A percentile compares a stretch with the other conserved stretches of the same genome.
These are phyloP conservation scores for Leccinum huronense DNA, from an alignment of 1,284 basidiomycete genomes.

Conservation along the genomic window DNA sequence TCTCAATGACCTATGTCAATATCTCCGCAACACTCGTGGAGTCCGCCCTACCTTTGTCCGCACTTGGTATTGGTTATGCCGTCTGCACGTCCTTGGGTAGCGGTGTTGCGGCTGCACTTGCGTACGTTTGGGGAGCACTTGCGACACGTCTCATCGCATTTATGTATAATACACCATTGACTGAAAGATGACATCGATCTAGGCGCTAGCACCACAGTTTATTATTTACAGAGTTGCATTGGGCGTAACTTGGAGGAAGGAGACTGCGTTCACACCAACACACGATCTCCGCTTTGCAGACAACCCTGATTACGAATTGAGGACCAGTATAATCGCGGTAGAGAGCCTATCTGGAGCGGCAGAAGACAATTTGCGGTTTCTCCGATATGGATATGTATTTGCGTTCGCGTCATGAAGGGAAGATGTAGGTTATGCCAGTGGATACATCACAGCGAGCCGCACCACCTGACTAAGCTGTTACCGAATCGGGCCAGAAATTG, in stretches of 20 bases:
- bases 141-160: neutral
- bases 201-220: conserved; percentile 10
- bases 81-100: neutral
- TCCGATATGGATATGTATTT: neutral
- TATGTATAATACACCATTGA: neutral
- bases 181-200: neutral
- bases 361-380: neutral
- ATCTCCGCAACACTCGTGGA: conserved; percentile 8
- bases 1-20: conserved; percentile 5
- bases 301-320: neutral
- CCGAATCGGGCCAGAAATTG: too few relatives aligned
- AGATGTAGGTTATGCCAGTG: neutral
- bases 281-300: neutral
- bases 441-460: too few relatives aligned
- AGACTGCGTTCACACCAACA: neutral
- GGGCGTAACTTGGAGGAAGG: conserved; percentile 7
- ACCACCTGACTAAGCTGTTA: too few relatives aligned
- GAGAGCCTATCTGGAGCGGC: neutral
- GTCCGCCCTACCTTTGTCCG: conserved; percentile 7
- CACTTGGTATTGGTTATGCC: conserved; percentile 5
- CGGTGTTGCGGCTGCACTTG: neutral
- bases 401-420: neutral
- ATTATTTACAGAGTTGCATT: conserved; percentile 11
- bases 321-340: neutral
- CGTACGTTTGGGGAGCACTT: conserved; percentile 4